Conservation (phyloP, 352 stramenopile species). For the Chrysophaeum taylorii region DNA sequence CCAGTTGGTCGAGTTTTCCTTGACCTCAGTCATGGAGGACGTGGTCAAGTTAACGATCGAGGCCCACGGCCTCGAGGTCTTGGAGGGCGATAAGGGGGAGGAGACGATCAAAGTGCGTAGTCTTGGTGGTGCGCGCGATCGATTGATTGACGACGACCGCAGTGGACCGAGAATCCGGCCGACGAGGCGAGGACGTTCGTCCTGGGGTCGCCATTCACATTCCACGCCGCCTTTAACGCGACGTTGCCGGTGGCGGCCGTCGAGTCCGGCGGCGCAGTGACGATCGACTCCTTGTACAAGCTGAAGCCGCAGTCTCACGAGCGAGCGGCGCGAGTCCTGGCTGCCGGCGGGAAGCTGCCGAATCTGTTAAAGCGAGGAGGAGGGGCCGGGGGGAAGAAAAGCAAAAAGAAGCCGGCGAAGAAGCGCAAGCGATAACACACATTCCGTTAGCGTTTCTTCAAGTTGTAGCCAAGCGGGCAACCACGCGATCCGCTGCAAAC, state of each 20-base stretch:
- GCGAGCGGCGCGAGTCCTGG: no score
- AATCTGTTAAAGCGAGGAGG: no score
- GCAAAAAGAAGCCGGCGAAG: no score
- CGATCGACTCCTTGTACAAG: not conserved
- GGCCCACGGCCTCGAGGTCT: not conserved
- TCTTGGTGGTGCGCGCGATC: no score
- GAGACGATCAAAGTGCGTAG: no score
- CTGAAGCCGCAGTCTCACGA: not conserved
- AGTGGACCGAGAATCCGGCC: constrained; percentile 6
- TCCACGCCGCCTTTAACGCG: constrained; percentile 11
- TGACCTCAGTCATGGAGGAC: constrained; percentile 14
- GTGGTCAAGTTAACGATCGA: constrained; percentile 3
- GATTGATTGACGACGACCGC: not conserved
- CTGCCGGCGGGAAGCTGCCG: no score
- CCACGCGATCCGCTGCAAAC: no score
- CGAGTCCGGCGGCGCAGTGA: not conserved
- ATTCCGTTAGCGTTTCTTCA: no score
- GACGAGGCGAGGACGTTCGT: not conserved
- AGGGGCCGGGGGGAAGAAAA: no score
- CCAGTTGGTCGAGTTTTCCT: constrained; percentile 7
- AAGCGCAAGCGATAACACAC: no score
- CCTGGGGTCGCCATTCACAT: not conserved
- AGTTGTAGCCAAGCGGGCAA: no score
- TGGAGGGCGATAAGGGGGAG: not conserved
- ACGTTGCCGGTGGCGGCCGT: not conserved